Percentiles rank a stretch among this genome's conserved stretches.
These are phyloP conservation scores for Ustilago lituana DNA, from an alignment of 1,284 basidiomycete genomes.

Conservation along the genomic window DNA sequence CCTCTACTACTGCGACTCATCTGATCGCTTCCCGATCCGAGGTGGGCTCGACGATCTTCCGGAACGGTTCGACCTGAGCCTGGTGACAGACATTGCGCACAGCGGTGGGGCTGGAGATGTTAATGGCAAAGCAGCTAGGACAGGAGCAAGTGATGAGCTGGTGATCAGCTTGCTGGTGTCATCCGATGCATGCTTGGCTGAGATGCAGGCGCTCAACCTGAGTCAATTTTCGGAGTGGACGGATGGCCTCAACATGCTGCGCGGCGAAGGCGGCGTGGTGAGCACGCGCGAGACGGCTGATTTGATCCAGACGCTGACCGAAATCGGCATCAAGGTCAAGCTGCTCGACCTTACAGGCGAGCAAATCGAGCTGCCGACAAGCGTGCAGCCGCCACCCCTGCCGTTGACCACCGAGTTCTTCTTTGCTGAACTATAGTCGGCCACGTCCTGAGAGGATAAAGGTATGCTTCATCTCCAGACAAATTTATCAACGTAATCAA, in stretches of 20 bases:
- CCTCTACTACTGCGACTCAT: conserved; percentile 82
- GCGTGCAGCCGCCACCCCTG: conserved; percentile 46
- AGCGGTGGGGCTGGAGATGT: conserved; percentile 7
- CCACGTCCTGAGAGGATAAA: background rate
- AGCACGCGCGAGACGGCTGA: conserved; percentile 62
- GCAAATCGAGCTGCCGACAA: conserved; percentile 54
- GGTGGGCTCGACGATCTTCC: conserved; percentile 85
- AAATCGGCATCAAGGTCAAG: conserved; percentile 93
- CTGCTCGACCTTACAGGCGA: conserved; percentile 72
- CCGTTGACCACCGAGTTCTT: conserved; percentile 60
- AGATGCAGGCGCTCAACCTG: conserved; percentile 84
- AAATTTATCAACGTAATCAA: too few species aligned
- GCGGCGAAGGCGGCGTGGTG: conserved; percentile 56
- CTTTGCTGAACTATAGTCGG: conserved; percentile 57
- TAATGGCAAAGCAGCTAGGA: conserved; percentile 4
- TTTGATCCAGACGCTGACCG: conserved; percentile 73
- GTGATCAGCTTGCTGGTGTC: conserved; percentile 53
- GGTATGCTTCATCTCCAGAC: too few species aligned
- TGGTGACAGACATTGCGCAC: conserved; percentile 60
- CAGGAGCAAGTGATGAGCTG: conserved; percentile 10
- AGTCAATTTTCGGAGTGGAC: conserved; percentile 94
- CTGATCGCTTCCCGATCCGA: conserved; percentile 79
- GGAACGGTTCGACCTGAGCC: conserved; percentile 71
- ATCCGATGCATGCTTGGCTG: conserved; percentile 73
- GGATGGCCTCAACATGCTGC: conserved; percentile 84